A percentile compares a stretch with the other conserved stretches of the same genome.
These are phyloP conservation scores for Limnanthes douglasii DNA, from an alignment of 345 rosid genomes.

Conservation along the genomic window DNA sequence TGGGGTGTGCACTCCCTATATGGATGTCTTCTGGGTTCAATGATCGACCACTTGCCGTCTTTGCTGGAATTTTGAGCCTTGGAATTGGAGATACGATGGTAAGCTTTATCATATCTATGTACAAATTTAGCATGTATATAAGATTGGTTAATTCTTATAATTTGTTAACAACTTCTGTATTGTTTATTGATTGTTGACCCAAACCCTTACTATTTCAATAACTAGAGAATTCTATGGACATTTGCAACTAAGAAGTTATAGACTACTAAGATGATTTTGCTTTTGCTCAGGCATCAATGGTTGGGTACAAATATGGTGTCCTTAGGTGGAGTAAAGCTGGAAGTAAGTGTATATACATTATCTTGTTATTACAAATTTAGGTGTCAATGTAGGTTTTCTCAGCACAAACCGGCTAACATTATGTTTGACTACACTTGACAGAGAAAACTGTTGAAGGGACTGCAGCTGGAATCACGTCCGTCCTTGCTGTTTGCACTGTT, in stretches of 20 bases:
- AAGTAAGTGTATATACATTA: conserved; percentile 27
- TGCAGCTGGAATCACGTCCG: conserved; percentile 87
- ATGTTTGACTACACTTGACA: conserved; percentile 9
- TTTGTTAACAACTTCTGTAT: no score
- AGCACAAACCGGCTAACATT: no score
- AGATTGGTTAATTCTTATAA: no score
- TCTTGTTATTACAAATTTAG: not conserved
- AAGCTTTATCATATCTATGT: conserved; percentile 8
- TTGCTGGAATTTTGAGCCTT: conserved; percentile 96
- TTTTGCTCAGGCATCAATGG: conserved; percentile 74
- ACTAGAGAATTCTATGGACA: no score
- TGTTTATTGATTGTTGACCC: no score
- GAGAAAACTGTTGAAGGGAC: conserved; percentile 98
- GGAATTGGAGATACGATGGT: conserved; percentile 99
- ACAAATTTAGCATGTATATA: not conserved
- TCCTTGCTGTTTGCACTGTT: conserved; percentile 62
- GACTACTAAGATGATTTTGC: not conserved
- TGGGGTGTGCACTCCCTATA: conserved; percentile 96
- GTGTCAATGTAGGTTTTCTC: not conserved
- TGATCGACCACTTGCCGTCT: conserved; percentile 88
- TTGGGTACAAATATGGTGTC: conserved; percentile 92
- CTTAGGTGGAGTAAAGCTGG: conserved; percentile 92
- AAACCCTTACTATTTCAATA: no score
- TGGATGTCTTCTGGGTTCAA: conserved; percentile 96
- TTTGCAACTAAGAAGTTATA: not conserved